These are phyloP conservation scores for Globisporangium radiosum DNA, from an alignment of 352 stramenopile genomes.

Conservation along the genomic window DNA sequence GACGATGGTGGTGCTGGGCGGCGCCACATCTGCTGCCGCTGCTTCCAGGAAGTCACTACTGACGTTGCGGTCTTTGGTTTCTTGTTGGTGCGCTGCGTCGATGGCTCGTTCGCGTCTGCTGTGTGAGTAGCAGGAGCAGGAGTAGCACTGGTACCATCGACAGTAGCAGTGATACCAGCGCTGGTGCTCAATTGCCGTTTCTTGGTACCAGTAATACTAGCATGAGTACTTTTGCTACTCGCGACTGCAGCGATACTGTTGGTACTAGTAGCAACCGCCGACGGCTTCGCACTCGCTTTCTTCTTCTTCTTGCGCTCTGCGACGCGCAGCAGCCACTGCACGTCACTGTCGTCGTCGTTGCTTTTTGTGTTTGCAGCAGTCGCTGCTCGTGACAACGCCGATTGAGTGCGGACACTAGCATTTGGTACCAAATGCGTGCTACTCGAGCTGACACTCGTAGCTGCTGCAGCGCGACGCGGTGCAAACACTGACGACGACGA, in stretches of 20 bases:
- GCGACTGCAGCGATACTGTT: background rate
- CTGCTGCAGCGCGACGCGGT: background rate
- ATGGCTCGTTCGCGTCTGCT: background rate
- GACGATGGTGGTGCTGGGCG: background rate
- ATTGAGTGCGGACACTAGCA: background rate
- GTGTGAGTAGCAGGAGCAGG: background rate
- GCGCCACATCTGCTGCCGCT: slow-evolving; percentile 22
- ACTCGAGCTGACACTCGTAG: background rate
- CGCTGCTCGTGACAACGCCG: background rate
- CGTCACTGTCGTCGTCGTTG: slow-evolving; percentile 12
- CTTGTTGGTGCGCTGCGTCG: background rate
- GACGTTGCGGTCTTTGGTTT: background rate
- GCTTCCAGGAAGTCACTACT: slow-evolving; percentile 10
- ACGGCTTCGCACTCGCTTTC: background rate
- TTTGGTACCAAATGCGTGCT: background rate
- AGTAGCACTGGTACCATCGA: background rate
- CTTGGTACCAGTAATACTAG: slow-evolving; percentile 4
- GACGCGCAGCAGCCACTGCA: slow-evolving; percentile 32
- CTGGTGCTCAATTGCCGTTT: slow-evolving; percentile 9
- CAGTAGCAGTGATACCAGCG: background rate
- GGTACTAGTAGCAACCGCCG: background rate
- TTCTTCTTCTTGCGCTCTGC: slow-evolving; percentile 29
- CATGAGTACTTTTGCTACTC: background rate
- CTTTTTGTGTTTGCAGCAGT: background rate
- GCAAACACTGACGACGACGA: background rate